A percentile compares a stretch with the other conserved stretches of the same genome.
Conservation (phyloP, 106 monocot species). For the Cymbidium sinense region DNA sequence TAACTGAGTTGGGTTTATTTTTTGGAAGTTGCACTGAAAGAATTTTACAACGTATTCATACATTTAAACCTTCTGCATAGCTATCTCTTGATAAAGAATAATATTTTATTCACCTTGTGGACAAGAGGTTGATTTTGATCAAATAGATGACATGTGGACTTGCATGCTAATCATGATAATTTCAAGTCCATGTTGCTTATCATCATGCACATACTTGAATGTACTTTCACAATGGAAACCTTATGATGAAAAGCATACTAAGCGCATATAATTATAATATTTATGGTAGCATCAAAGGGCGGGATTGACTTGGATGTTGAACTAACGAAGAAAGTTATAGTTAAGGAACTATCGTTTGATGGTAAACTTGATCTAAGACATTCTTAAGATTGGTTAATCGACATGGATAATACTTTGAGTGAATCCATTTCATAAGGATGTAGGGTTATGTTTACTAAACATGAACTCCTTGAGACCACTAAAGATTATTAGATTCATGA, state of each 20-base stretch:
- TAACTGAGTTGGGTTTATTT: not conserved
- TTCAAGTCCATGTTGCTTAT: not conserved
- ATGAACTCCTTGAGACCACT: not conserved
- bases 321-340: not conserved
- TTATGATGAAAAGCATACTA: not conserved
- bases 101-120: not conserved
- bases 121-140: not conserved
- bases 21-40: not conserved
- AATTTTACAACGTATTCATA: not conserved
- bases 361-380: not conserved
- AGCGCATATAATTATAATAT: not conserved
- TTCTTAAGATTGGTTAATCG: not conserved
- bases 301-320: not conserved
- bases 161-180: not conserved
- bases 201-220: not conserved
- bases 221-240: not conserved
- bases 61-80: not conserved
- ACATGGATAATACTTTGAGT: not conserved
- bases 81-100: not conserved
- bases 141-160: not conserved
- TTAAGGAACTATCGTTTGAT: not conserved
- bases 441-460: not conserved
- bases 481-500: not conserved
- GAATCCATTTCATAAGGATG: not conserved
- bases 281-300: not conserved